These are phyloP conservation scores for Rhizophagus clarus DNA, from an alignment of 192 early-diverging fungal species.

Conservation along the genomic window DNA sequence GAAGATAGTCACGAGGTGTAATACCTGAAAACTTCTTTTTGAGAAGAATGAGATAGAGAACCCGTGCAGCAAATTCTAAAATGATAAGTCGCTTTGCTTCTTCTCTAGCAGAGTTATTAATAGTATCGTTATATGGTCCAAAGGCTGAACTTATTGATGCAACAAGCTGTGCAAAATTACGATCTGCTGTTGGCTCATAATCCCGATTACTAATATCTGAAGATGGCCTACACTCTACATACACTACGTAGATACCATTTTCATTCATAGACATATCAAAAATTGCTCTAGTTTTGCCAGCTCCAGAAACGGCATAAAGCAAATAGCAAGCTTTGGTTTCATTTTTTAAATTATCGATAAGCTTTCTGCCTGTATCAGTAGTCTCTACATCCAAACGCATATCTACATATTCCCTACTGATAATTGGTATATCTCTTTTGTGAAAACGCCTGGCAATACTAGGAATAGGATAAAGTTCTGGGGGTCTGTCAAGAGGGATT, in stretches of 20 bases:
- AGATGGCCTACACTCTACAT: slow-evolving; percentile 10
- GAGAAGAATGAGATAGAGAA: slow-evolving; percentile 1
- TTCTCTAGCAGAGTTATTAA: slow-evolving; percentile 1
- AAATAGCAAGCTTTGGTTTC: not conserved
- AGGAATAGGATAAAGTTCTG: too few relatives aligned
- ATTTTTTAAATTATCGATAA: too few relatives aligned
- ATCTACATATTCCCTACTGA: too few relatives aligned
- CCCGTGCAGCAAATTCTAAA: not conserved
- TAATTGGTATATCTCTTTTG: too few relatives aligned
- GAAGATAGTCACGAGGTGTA: not conserved
- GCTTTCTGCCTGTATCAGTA: too few relatives aligned
- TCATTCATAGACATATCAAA: slow-evolving; percentile 22
- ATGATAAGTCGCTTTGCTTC: not conserved
- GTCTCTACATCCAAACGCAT: too few relatives aligned
- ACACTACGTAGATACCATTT: slow-evolving; percentile 6
- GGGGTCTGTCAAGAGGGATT: too few relatives aligned
- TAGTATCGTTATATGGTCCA: not conserved
- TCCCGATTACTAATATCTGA: not conserved
- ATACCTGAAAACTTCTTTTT: not conserved
- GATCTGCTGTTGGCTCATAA: slow-evolving; percentile 3
- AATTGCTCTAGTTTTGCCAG: slow-evolving; percentile 27
- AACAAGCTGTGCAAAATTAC: slow-evolving; percentile 11
- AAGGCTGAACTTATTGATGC: not conserved
- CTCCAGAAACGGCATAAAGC: slow-evolving; percentile 17
- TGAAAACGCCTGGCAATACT: too few relatives aligned